Conservation (phyloP, 1,284 basidiomycete genomes). For the Caloboletus inedulis region DNA sequence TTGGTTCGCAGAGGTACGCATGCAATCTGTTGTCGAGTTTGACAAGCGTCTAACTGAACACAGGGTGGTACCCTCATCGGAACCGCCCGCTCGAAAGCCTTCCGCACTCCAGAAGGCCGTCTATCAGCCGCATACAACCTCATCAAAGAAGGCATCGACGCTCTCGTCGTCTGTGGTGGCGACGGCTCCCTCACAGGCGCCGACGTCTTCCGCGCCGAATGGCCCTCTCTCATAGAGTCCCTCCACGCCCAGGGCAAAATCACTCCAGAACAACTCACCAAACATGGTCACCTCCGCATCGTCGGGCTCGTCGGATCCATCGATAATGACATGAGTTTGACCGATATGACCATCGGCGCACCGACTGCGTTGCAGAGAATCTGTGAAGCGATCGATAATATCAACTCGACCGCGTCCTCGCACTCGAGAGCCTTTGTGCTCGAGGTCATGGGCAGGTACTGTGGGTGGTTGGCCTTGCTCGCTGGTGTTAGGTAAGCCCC, state of each 20-base stretch:
- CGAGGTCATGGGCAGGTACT: conserved; percentile 98
- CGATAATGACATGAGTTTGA: conserved; percentile 99
- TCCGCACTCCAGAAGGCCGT: conserved; percentile 87
- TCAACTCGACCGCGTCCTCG: conserved; percentile 93
- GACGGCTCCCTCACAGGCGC: conserved; percentile 97
- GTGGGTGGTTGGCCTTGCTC: conserved; percentile 94
- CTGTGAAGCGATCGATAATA: conserved; percentile 97
- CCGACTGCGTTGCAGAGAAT: conserved; percentile 94
- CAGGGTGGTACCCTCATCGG: conserved; percentile 96
- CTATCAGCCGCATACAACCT: conserved; percentile 86
- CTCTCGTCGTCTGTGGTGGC: conserved; percentile 94
- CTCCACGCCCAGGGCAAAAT: conserved; percentile 74
- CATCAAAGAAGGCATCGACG: conserved; percentile 95
- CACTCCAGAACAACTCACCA: conserved; percentile 65
- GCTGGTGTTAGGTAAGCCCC: conserved; percentile 78
- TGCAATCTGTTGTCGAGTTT: not conserved
- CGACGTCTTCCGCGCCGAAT: conserved; percentile 91
- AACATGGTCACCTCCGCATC: conserved; percentile 86
- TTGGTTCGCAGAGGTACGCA: conserved; percentile 83
- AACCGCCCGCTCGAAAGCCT: conserved; percentile 86
- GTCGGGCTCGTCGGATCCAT: conserved; percentile 98
- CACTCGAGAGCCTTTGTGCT: conserved; percentile 98
- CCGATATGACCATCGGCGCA: conserved; percentile 95
- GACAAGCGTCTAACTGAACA: not conserved
- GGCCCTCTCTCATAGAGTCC: conserved; percentile 79